A percentile compares a stretch with the other conserved stretches of the same genome.
These are phyloP conservation scores for Fusarium hostae DNA, from an alignment of 2,329 filamentous ascomycete genomes.

Conservation along the genomic window DNA sequence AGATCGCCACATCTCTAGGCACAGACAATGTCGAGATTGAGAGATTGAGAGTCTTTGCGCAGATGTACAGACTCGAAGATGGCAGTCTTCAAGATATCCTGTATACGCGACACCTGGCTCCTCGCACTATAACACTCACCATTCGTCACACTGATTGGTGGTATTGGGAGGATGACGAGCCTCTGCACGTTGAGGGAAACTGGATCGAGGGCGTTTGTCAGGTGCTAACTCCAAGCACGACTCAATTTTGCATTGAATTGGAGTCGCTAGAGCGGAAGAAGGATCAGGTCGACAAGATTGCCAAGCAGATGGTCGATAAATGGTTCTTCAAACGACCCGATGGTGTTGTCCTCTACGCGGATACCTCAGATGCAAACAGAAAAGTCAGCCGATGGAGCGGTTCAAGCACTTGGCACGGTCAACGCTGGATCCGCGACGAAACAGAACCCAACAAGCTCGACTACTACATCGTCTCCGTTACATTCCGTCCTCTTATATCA, in stretches of 20 bases:
- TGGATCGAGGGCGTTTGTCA: constrained; percentile 50
- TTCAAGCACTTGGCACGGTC: constrained; percentile 52
- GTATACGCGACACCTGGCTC: constrained; percentile 44
- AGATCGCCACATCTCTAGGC: constrained; percentile 37
- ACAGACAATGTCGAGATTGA: constrained; percentile 43
- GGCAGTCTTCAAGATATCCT: constrained; percentile 46
- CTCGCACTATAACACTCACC: constrained; percentile 55
- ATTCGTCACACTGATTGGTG: constrained; percentile 58
- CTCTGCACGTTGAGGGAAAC: constrained; percentile 48
- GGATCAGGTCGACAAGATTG: constrained; percentile 57
- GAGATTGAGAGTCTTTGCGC: constrained; percentile 55
- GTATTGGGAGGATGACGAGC: constrained; percentile 29
- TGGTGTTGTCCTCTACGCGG: constrained; percentile 46
- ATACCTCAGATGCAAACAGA: constrained; percentile 37
- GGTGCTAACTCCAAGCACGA: constrained; percentile 48
- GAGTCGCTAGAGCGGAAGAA: constrained; percentile 60
- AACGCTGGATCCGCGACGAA: constrained; percentile 58
- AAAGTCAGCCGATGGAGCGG: constrained; percentile 57
- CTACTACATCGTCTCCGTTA: constrained; percentile 57
- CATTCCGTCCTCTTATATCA: constrained; percentile 44
- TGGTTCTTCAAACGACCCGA: constrained; percentile 48
- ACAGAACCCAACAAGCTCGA: constrained; percentile 51
- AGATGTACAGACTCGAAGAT: constrained; percentile 53
- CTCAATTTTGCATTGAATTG: constrained; percentile 56
- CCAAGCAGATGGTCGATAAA: constrained; percentile 37